Evolutionary conservation across 2,329 filamentous ascomycete species (phyloP).

Genomic region (Spiromastix sp.): DNA sequence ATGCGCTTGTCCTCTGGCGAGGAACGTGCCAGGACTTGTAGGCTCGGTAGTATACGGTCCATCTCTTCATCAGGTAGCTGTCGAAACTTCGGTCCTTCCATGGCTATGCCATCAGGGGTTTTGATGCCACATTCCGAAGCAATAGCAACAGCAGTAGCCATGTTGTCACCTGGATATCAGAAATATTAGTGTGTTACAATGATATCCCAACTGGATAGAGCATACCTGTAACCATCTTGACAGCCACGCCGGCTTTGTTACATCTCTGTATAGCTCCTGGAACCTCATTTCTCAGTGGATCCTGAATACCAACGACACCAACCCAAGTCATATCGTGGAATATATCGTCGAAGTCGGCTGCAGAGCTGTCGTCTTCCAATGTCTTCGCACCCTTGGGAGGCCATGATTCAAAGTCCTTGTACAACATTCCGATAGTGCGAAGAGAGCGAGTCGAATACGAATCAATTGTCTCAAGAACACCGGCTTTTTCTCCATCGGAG

Average conservation of each 20-base stretch:
- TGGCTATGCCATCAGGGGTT: slow-evolving; percentile 47
- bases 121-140: slow-evolving; percentile 63
- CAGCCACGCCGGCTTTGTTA: slow-evolving; percentile 57
- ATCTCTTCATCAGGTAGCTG: slow-evolving; percentile 50
- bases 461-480: slow-evolving; percentile 26
- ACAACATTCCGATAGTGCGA: slow-evolving; percentile 64
- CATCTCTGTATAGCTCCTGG: slow-evolving; percentile 57
- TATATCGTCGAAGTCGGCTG: slow-evolving; percentile 56
- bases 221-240: slow-evolving; percentile 59
- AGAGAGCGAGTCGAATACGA: slow-evolving; percentile 47
- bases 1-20: slow-evolving; percentile 59
- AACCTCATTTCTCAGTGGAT: slow-evolving; percentile 60
- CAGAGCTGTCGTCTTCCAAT: slow-evolving; percentile 50
- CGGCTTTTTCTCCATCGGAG: slow-evolving; percentile 17
- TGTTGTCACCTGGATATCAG: slow-evolving; percentile 44
- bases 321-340: slow-evolving; percentile 66
- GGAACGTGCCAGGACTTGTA: slow-evolving; percentile 56
- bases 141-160: slow-evolving; percentile 63
- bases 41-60: slow-evolving; percentile 45
- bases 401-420: slow-evolving; percentile 61
- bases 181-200: not conserved
- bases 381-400: slow-evolving; percentile 49
- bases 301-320: slow-evolving; percentile 63
- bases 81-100: slow-evolving; percentile 60
- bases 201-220: not conserved